Conservation (phyloP, 2,329 filamentous ascomycete species). For the Cordyceps pruinosa region DNA sequence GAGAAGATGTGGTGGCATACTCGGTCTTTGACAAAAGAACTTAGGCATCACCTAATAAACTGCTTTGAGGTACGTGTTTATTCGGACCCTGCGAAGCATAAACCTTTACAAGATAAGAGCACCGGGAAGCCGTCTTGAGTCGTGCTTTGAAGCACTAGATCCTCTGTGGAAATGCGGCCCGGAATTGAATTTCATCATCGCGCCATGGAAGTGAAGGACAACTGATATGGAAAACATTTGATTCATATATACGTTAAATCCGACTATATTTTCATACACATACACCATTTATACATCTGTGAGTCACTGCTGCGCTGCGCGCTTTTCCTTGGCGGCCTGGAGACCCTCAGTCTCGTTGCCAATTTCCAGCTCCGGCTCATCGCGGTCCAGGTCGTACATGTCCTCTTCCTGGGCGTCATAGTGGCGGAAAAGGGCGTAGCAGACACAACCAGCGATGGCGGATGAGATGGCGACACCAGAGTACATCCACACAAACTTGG, state of each 20-base stretch:
- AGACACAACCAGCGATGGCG: slow-evolving; percentile 41
- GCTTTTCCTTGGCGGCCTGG: slow-evolving; percentile 6
- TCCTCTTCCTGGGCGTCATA: slow-evolving; percentile 32
- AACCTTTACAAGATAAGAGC: too few relatives aligned
- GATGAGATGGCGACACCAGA: slow-evolving; percentile 46
- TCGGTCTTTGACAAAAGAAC: too few relatives aligned
- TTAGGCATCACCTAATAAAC: too few relatives aligned
- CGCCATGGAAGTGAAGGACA: too few relatives aligned
- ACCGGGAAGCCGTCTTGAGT: too few relatives aligned
- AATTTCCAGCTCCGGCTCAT: slow-evolving; percentile 22
- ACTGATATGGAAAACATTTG: not conserved
- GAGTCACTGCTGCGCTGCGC: not conserved
- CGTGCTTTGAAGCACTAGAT: too few relatives aligned
- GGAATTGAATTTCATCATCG: too few relatives aligned
- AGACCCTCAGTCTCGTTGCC: slow-evolving; percentile 4
- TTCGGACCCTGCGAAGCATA: too few relatives aligned
- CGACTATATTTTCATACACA: not conserved
- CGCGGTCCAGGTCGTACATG: slow-evolving; percentile 33
- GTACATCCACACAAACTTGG: slow-evolving; percentile 62
- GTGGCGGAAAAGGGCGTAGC: slow-evolving; percentile 39
- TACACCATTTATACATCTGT: not conserved
- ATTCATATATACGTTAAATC: slow-evolving; percentile 10
- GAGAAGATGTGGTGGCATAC: too few relatives aligned
- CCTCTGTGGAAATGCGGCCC: too few relatives aligned
- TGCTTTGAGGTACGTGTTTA: too few relatives aligned